Conservation (phyloP, 2,329 filamentous ascomycete genomes). For the Penicillium sp. region DNA sequence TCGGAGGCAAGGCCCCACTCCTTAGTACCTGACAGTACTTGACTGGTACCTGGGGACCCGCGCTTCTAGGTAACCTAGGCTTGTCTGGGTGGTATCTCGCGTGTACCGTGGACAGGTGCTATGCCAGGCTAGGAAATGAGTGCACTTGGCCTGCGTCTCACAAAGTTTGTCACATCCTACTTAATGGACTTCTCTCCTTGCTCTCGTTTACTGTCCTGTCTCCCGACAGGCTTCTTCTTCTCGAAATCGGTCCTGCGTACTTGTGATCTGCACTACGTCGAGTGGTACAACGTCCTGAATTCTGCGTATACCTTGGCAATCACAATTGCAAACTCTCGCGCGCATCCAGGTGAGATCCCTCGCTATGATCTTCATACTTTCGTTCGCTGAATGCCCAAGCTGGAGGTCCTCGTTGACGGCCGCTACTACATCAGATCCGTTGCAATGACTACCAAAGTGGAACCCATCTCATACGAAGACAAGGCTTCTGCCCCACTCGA, state of each 20-base stretch:
- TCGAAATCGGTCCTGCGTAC: background rate
- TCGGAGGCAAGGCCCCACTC: background rate
- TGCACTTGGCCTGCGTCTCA: background rate
- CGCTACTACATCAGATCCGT: background rate
- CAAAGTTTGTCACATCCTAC: background rate
- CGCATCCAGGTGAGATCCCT: background rate
- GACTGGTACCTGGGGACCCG: background rate
- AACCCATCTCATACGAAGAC: constrained; percentile 4
- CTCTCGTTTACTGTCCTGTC: background rate
- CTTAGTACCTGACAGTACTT: background rate
- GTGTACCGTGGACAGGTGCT: background rate
- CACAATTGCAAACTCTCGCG: background rate
- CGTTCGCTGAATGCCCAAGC: background rate
- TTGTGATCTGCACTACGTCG: background rate
- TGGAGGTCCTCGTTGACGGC: background rate
- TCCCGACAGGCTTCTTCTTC: background rate
- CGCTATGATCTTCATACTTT: background rate
- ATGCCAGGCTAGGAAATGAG: background rate
- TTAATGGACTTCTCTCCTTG: background rate
- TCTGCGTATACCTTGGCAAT: background rate
- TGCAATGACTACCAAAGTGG: constrained; percentile 9
- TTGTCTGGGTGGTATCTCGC: background rate
- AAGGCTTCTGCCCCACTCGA: background rate
- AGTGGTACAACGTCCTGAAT: constrained; percentile 3
- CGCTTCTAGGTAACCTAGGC: background rate